Conservation (phyloP, 2,329 filamentous ascomycete species). For the Pseudocercospora macadamiae region DNA sequence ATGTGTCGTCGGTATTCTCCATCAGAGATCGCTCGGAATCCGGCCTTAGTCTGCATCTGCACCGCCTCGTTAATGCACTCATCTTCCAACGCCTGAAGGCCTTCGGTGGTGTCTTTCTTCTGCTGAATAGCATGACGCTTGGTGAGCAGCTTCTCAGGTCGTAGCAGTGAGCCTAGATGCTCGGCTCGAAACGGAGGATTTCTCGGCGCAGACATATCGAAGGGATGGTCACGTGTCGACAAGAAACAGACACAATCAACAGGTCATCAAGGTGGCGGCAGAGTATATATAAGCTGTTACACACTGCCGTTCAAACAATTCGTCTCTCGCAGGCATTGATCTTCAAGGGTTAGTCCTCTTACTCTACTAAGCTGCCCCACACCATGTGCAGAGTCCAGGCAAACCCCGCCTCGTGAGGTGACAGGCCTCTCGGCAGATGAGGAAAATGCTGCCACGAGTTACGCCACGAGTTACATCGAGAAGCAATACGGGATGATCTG, state of each 20-base stretch:
- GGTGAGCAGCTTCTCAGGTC: constrained; percentile 63
- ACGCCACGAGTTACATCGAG: too few species aligned
- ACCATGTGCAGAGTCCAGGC: too few species aligned
- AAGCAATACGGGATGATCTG: too few species aligned
- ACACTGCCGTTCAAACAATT: too few species aligned
- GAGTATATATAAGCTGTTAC: too few species aligned
- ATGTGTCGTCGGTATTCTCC: constrained; percentile 37
- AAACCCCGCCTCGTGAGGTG: too few species aligned
- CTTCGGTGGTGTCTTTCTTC: constrained; percentile 27
- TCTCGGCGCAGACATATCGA: constrained; percentile 37
- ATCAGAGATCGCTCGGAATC: constrained; percentile 36
- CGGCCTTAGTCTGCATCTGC: constrained; percentile 35
- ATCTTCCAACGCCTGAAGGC: constrained; percentile 32
- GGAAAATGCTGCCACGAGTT: too few species aligned
- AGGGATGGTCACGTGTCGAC: background rate
- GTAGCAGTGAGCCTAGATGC: constrained; percentile 71
- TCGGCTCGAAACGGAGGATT: constrained; percentile 69
- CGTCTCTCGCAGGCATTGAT: too few species aligned
- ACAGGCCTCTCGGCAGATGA: too few species aligned
- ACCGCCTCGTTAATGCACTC: constrained; percentile 36
- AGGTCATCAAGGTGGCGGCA: constrained; percentile 16
- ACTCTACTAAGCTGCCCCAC: too few species aligned
- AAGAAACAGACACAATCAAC: too few species aligned
- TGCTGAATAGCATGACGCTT: constrained; percentile 56
- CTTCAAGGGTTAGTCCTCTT: too few species aligned